phyloP scores from a whole-genome alignment of 208 protist species.

The Trypanosoma mega region DNA sequence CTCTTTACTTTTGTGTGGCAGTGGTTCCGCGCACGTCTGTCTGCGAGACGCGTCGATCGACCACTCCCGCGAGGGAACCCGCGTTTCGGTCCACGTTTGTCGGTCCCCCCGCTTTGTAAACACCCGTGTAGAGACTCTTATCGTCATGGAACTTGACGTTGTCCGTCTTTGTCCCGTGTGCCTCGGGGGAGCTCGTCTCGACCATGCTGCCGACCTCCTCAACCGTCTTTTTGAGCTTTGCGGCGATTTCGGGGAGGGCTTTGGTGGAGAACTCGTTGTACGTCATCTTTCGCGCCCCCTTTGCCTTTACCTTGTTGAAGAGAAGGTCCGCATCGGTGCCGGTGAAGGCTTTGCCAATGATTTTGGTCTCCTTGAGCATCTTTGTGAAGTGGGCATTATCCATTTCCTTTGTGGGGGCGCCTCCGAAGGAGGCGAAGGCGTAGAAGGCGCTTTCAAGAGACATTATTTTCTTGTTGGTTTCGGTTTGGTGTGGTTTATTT shows the following conservation, averaged over 20 bases:
- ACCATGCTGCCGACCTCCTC: conserved; percentile 69
- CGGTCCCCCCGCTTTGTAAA: conserved; percentile 85
- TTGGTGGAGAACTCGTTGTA: conserved; percentile 66
- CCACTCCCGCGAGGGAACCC: conserved; percentile 75
- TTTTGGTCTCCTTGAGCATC: conserved; percentile 91
- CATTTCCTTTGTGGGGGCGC: conserved; percentile 84
- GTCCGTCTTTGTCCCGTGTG: conserved; percentile 80
- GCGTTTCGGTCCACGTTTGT: conserved; percentile 90
- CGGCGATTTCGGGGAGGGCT: conserved; percentile 80
- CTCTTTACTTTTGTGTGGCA: conserved; percentile 59
- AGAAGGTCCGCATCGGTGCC: conserved; percentile 87
- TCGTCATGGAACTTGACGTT: conserved; percentile 90
- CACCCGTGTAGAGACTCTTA: conserved; percentile 90
- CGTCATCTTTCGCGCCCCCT: conserved; percentile 85
- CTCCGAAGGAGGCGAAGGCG: conserved; percentile 87
- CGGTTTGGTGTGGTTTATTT: no score
- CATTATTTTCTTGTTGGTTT: conserved; percentile 15
- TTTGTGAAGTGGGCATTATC: conserved; percentile 91
- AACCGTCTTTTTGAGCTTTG: conserved; percentile 81
- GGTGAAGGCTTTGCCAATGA: conserved; percentile 89
- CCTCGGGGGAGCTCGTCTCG: conserved; percentile 41
- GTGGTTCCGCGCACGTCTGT: conserved; percentile 79
- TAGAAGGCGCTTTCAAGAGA: conserved; percentile 68
- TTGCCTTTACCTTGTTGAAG: conserved; percentile 91
- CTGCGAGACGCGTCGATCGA: conserved; percentile 75